Conservation (phyloP, 1,139 yeast genomes). For the Saccharomyces pastorianus region DNA sequence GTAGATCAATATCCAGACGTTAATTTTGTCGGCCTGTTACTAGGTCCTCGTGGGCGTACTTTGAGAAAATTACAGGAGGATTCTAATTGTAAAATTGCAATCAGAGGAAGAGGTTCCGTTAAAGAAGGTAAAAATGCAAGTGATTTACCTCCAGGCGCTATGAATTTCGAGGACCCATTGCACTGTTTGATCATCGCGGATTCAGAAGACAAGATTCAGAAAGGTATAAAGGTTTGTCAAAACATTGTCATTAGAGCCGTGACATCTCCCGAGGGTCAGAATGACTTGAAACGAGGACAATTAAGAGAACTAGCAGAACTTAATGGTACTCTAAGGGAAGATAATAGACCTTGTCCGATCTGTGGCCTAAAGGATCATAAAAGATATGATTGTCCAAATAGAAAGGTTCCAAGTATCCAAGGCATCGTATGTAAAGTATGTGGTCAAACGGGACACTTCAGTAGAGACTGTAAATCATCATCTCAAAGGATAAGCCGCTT, state of each 20-base stretch:
- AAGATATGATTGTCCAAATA: slow-evolving; percentile 52
- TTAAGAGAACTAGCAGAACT: slow-evolving; percentile 84
- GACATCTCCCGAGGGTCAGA: slow-evolving; percentile 85
- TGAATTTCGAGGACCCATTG: slow-evolving; percentile 65
- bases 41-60: slow-evolving; percentile 96
- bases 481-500: neutral
- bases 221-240: slow-evolving; percentile 68
- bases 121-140: slow-evolving; percentile 72
- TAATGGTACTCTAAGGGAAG: slow-evolving; percentile 88
- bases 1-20: slow-evolving; percentile 83
- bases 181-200: slow-evolving; percentile 88
- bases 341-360: slow-evolving; percentile 53
- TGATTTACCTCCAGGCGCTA: slow-evolving; percentile 40
- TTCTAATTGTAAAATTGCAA: slow-evolving; percentile 79
- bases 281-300: slow-evolving; percentile 85
- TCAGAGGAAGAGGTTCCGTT: slow-evolving; percentile 90
- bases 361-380: slow-evolving; percentile 58
- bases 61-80: slow-evolving; percentile 70
- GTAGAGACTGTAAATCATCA: slow-evolving; percentile 66
- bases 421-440: slow-evolving; percentile 63
- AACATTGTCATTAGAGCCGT: slow-evolving; percentile 76
- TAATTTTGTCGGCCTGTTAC: slow-evolving; percentile 79
- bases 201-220: slow-evolving; percentile 63
- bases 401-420: slow-evolving; percentile 44
- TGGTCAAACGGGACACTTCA: slow-evolving; percentile 79